phyloP scores from a whole-genome alignment of 306 rosid species.

The Prunus campanulata region DNA sequence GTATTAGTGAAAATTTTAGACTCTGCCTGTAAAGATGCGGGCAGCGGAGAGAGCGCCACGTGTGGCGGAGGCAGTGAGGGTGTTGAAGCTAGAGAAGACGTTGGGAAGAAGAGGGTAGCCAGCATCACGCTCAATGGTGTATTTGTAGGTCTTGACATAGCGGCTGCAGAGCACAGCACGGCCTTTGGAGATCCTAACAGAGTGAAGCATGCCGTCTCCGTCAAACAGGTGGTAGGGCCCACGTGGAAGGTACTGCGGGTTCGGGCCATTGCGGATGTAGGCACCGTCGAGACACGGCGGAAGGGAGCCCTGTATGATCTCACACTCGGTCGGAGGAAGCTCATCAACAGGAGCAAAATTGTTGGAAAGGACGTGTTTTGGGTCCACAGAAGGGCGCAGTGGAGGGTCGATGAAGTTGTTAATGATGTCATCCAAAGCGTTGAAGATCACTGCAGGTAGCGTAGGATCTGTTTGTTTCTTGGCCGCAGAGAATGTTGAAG shows the following conservation, averaged over 20 bases:
- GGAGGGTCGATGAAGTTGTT: slow-evolving; percentile 88
- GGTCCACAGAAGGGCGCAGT: slow-evolving; percentile 55
- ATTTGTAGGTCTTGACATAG: slow-evolving; percentile 67
- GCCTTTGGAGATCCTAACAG: slow-evolving; percentile 52
- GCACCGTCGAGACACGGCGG: slow-evolving; percentile 70
- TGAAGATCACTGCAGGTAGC: slow-evolving; percentile 37
- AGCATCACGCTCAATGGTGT: slow-evolving; percentile 57
- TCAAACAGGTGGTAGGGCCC: slow-evolving; percentile 96
- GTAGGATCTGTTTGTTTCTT: background rate
- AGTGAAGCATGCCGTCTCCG: slow-evolving; percentile 94
- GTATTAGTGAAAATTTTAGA: background rate
- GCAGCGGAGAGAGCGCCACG: slow-evolving; percentile 65
- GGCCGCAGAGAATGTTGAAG: background rate
- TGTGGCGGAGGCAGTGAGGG: slow-evolving; percentile 62
- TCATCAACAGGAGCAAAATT: slow-evolving; percentile 79
- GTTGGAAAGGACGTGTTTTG: slow-evolving; percentile 46
- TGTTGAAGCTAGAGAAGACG: slow-evolving; percentile 71
- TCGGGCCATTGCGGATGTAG: slow-evolving; percentile 87
- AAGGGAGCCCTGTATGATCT: slow-evolving; percentile 44
- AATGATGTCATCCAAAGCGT: slow-evolving; percentile 60
- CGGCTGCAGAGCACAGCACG: slow-evolving; percentile 76
- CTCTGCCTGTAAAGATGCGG: slow-evolving; percentile 43
- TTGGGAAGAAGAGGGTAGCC: slow-evolving; percentile 67
- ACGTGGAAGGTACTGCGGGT: slow-evolving; percentile 84
- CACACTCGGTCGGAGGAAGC: slow-evolving; percentile 75